Evolutionary conservation across 2,329 filamentous ascomycete species (phyloP), one percentile per base, ranked within the genome.

Genomic region (Paraphoma chrysanthemicola): DNA sequence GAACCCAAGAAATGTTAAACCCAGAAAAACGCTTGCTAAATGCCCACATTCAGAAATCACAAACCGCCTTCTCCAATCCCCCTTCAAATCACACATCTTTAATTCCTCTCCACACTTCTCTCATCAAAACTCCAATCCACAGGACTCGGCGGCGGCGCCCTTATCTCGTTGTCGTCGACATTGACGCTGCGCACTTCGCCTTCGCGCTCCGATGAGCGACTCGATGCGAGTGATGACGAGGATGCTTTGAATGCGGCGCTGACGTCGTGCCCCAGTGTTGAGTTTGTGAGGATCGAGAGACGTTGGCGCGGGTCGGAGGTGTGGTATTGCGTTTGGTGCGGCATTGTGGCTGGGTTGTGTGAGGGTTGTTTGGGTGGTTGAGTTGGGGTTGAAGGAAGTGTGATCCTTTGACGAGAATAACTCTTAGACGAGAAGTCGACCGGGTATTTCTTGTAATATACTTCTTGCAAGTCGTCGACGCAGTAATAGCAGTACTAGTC

Each of bases 271-370:
- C 75, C 73, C 49, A 78, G 75, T 1, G 73, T 74, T 18, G 73
- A 70, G 69, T 77, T 75, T 53, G 74, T 77, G 62, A 76, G 67
- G 72, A 79, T 73, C 48, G 75, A 77, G 59, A 79, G 77, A 68
- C 75, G 75, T 60, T 77, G 72, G 63, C 76, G 77, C 46, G 76
- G 75, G 66, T 71, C 72, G 63, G 64, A 63, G 28, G 62, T n/a
- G n/a, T n/a, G 45, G 56, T 60, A n/a, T 3, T 3, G 33, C 3
- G 33, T 38, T 59, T 50, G 69, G 49, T 41, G 69, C 53, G 60
- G 70, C 73, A 73, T 77, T 44, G 46, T 72, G 54, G n/a, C n/a
- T 49, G 33, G 14, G 39, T 44, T 48, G 36, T 42, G 47, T 12
- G 23, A 29, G 44, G 41, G 45, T 29, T 44, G 42, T 48, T 16